Evolutionary conservation across 768 basidiomycete genomes (phyloP).

Genomic region (Mycena epipterygia): DNA sequence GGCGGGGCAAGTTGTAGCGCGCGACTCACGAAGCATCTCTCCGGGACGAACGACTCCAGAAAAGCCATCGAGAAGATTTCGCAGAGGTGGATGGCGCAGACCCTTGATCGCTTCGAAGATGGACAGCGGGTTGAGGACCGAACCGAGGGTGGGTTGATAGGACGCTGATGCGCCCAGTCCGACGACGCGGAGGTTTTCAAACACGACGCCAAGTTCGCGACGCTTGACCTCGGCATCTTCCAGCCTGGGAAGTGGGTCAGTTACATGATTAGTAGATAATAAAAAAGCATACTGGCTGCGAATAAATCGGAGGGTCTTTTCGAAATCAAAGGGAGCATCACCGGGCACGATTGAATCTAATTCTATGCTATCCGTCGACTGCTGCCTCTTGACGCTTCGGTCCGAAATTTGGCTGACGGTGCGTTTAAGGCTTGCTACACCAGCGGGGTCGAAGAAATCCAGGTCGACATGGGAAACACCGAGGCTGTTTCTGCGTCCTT

Average conservation of each 20-base stretch:
- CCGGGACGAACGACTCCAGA: conserved; percentile 76
- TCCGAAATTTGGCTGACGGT: conserved; percentile 36
- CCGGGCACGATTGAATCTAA: too few relatives aligned
- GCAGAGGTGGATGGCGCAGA: conserved; percentile 70
- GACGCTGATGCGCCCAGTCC: too few relatives aligned
- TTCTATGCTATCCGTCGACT: background rate
- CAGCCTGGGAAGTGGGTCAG: too few relatives aligned
- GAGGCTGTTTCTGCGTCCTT: too few relatives aligned
- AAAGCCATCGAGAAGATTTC: conserved; percentile 73
- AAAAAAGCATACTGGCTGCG: too few relatives aligned
- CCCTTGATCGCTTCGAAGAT: conserved; percentile 58
- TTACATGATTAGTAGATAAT: too few relatives aligned
- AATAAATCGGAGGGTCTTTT: too few relatives aligned
- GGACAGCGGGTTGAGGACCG: conserved; percentile 61
- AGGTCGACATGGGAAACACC: conserved; percentile 52
- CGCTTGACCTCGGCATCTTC: too few relatives aligned
- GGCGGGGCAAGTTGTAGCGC: background rate
- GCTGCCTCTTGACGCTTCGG: conserved; percentile 1
- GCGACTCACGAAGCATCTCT: conserved; percentile 82
- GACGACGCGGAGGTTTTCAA: too few relatives aligned
- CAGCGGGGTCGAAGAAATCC: conserved; percentile 63
- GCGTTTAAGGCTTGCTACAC: conserved; percentile 49
- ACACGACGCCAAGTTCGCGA: too few relatives aligned
- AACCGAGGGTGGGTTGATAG: conserved; percentile 66
- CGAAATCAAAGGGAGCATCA: too few relatives aligned